Evolutionary conservation across 192 early-diverging fungal genomes (phyloP), one percentile per base, ranked within the genome.

Genomic region (Allomyces macrogynus): DNA sequence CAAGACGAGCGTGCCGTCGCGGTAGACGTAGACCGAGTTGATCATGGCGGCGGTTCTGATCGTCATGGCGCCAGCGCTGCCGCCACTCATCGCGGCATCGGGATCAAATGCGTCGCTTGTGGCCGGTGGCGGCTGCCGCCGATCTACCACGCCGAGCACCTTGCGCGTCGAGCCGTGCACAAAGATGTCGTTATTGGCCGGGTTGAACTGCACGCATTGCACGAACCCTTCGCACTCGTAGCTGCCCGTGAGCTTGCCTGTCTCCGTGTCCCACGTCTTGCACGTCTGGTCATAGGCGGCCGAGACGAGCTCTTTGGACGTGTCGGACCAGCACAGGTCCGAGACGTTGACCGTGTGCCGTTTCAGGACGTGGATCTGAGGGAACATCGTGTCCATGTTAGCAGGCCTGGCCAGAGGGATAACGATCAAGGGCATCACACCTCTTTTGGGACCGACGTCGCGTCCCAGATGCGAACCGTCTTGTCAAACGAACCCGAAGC

Each of bases 401-500:
- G 32, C 32, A 40, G 32, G 32, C 26, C 26, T 27, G 32, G 32
- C 32, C 32, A 8, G 7, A 40, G 32, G 32, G 32, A 40, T 40
- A 8, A 40, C 32, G 3, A 40, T 3, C 3, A 40, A 40, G 32
- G 4, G 4, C 32, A 8, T 40, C n/a, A 40, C 54, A 86, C 82
- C 77, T 88, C 87, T 69, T 88, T 89, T 62, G 82, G 79, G 1
- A 73, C 74, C 8, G 77, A 70, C 20, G 74, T 69, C 2, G 80
- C 75, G 69, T 95, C 92, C 91, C 92, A 97, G 42, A 97, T 80
- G 62, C 90, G 78, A 42, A 97, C 83, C 10, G 90, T 87, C 73
- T 89, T 89, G 76, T 97, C 94, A 77, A 97, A 95, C 11, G 90
- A 93, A 7, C 91, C 94, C 8, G 92, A 89, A 5, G 87, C 90